Percentiles rank a stretch among this genome's conserved stretches.
Conservation (phyloP, 2,329 filamentous ascomycete genomes). For the Fusarium austroafricanum region DNA sequence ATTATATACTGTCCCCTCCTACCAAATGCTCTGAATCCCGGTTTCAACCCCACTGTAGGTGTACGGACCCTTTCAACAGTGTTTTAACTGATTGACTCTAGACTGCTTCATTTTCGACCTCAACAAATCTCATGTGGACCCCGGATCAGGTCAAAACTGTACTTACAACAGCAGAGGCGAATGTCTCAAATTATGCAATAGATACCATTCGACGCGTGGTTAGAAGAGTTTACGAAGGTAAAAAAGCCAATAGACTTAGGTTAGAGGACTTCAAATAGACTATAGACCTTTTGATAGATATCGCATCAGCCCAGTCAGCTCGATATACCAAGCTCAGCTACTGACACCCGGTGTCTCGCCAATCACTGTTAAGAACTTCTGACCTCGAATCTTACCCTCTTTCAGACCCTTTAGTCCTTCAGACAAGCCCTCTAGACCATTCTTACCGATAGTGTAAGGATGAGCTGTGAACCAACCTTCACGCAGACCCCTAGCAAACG, state of each 20-base stretch:
- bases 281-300: not conserved
- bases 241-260: not conserved
- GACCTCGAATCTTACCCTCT: not conserved
- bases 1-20: conserved; percentile 39
- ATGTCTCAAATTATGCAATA: conserved; percentile 26
- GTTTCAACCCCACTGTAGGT: conserved; percentile 35
- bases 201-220: conserved; percentile 28
- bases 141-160: conserved; percentile 33
- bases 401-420: not conserved
- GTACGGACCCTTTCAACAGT: no score
- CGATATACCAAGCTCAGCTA: not conserved
- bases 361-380: conserved; percentile 15
- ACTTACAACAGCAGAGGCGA: conserved; percentile 15
- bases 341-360: not conserved
- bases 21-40: conserved; percentile 10
- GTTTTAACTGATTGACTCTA: not conserved
- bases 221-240: conserved; percentile 23
- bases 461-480: conserved; percentile 35
- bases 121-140: conserved; percentile 42
- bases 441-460: conserved; percentile 15
- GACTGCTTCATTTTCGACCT: conserved; percentile 37
- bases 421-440: not conserved
- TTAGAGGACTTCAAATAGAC: not conserved
- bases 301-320: not conserved
- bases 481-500: conserved; percentile 9